Percentiles rank a stretch among this genome's conserved stretches.
Evolutionary conservation across 1,284 basidiomycete genomes (phyloP).

Genomic region (Porodaedalea pini): DNA sequence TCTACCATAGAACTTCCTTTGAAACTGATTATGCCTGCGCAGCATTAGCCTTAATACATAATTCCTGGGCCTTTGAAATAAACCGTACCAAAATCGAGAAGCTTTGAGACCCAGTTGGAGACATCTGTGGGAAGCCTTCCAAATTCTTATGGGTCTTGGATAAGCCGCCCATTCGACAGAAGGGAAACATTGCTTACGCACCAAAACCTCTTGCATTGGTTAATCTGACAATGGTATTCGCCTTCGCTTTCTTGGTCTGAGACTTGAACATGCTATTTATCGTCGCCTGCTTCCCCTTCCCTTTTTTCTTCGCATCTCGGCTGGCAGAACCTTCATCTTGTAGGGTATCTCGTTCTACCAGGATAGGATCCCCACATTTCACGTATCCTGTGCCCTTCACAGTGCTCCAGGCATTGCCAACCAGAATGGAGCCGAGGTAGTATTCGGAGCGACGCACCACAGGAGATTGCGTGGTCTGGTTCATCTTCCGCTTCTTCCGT

Average conservation of each 20-base stretch:
- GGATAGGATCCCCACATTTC: slow-evolving; percentile 57
- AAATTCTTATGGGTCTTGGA: slow-evolving; percentile 49
- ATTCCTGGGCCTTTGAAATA: neutral
- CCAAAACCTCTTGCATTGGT: slow-evolving; percentile 64
- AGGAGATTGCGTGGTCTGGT: neutral
- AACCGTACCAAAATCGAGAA: slow-evolving; percentile 65
- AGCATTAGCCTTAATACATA: neutral
- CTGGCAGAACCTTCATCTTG: slow-evolving; percentile 34
- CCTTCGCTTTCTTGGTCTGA: slow-evolving; percentile 46
- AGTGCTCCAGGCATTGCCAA: slow-evolving; percentile 80
- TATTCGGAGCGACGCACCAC: neutral
- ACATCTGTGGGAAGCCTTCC: slow-evolving; percentile 67
- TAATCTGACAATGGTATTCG: slow-evolving; percentile 65
- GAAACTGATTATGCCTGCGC: slow-evolving; percentile 58
- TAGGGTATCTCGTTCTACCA: slow-evolving; percentile 52
- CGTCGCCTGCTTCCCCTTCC: slow-evolving; percentile 57
- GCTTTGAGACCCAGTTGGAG: slow-evolving; percentile 64
- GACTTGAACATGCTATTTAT: slow-evolving; percentile 64
- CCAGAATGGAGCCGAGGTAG: slow-evolving; percentile 66
- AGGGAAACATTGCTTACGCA: slow-evolving; percentile 31
- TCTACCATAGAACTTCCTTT: slow-evolving; percentile 64
- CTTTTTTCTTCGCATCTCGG: slow-evolving; percentile 34
- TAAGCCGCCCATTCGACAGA: slow-evolving; percentile 13
- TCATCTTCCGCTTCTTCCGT: slow-evolving; percentile 8
- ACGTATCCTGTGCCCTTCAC: slow-evolving; percentile 70